Conservation (phyloP, 306 rosid species). For the Vigna nakashimae region DNA sequence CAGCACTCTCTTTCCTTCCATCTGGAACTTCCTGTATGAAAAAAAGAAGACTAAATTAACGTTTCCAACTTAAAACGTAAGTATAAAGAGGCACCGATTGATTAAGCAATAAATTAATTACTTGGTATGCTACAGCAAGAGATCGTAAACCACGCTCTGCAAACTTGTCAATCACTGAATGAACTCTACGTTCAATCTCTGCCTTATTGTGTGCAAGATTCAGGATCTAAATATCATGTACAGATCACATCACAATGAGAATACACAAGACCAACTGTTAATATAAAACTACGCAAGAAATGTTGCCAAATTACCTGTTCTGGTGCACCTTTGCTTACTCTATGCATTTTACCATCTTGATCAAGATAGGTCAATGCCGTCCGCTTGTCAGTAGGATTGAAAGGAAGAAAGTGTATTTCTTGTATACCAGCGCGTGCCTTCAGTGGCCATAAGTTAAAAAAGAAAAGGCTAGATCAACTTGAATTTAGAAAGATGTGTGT, state of each 20-base stretch:
- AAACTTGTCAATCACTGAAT: slow-evolving; percentile 90
- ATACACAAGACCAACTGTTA: slow-evolving; percentile 27
- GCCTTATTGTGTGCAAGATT: slow-evolving; percentile 90
- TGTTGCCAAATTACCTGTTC: slow-evolving; percentile 77
- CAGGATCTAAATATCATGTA: slow-evolving; percentile 68
- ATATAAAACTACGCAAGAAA: background rate
- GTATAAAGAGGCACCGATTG: slow-evolving; percentile 12
- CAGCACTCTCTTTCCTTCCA: slow-evolving; percentile 89
- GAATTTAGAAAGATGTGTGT: slow-evolving; percentile 22
- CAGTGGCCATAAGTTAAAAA: slow-evolving; percentile 38
- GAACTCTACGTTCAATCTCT: slow-evolving; percentile 90
- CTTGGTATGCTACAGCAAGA: slow-evolving; percentile 98
- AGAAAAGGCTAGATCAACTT: slow-evolving; percentile 26
- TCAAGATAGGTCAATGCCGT: slow-evolving; percentile 95
- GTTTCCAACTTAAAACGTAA: slow-evolving; percentile 17
- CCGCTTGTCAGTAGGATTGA: slow-evolving; percentile 97
- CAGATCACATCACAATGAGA: slow-evolving; percentile 34
- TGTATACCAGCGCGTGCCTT: slow-evolving; percentile 96
- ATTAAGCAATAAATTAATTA: slow-evolving; percentile 44
- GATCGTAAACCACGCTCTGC: slow-evolving; percentile 97
- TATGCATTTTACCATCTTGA: slow-evolving; percentile 83
- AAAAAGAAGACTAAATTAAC: slow-evolving; percentile 23
- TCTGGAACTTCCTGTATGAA: slow-evolving; percentile 90
- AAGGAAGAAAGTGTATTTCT: slow-evolving; percentile 97
- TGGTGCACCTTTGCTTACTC: slow-evolving; percentile 99